Base-by-base conservation (phyloP, 2,329 filamentous ascomycete genomes). In the Berkeleyomyces rouxiae region DNA sequence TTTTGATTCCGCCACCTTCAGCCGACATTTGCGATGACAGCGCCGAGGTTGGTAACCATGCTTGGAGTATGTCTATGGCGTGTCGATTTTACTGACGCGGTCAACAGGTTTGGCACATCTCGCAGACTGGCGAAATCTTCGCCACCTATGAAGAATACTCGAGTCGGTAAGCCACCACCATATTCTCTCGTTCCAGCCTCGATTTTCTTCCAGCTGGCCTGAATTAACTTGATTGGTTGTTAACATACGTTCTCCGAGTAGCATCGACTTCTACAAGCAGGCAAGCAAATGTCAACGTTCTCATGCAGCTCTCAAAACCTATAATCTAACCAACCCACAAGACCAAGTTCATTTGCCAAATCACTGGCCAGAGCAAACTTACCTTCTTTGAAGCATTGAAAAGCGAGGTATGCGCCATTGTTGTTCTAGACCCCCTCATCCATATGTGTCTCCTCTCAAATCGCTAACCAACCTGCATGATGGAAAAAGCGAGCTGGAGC, bases 201-300 rank as follows among this genome's bases (percentile, higher is more conserved):
- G 39, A 39, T 13, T 67, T 57, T 69, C 62, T 64, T 62, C 9
- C 7, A 3, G 47, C 42, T 63, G 46, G 13, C 11, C 10, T 13
- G 37, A 42, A 40, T 40, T 40, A 31, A 16, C 10, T 13, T 37
- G n/a, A 58, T 6, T 31, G n/a, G n/a, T 42, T 59, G 57, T 36
- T 59, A 42, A 59, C 59, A 7, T 58, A 31, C 39, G 7, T 47
- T 13, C 73, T 76, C 70, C 75, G 71, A 65, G n/a, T 31, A 95
- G 90, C 64, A 86, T 91, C 80, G 91, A 96, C 72, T 96, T 95
- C 71, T 96, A 96, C 72, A 90, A 87, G 68, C 89, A 95, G 82
- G 88, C 88, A 77, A 69, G 80, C 70, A 57, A 7, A 40, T 33
- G 13, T 33, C 36, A 7, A 1, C 40, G 60, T 33, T 33, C 16